Evolutionary conservation across 768 basidiomycete species (phyloP), one percentile per base, ranked within the genome.

Genomic region (Boletus edulis): DNA sequence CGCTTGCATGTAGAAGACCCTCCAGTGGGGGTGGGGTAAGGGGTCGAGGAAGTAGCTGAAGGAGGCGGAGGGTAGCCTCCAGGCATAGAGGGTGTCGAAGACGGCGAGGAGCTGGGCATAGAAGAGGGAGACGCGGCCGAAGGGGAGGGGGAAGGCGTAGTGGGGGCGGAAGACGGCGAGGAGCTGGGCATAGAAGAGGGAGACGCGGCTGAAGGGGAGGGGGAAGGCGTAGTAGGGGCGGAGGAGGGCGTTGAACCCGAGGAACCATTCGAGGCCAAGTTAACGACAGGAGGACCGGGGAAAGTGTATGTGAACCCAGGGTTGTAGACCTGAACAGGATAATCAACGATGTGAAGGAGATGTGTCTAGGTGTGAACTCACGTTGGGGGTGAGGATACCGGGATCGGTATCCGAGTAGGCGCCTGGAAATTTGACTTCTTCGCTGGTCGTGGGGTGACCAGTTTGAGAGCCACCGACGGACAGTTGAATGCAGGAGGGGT

Each of bases 321-420:
- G 57, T 65, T 73, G 56, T 64, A 70, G 46, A 73, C 58, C 64
- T 69, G 29, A 27, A 3, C 2, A 40, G 2, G 12, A 1, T 2
- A 6, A 27, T 62, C 52, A 55, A 35, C 51, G n/a, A 41, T 4
- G 24, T 9, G 22, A 8, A 9, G 1, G n/a, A 45, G 45, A 42
- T 12, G 7, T 22, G 46, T 27, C 4, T 3, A 0, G 7, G 3
- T 0, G 0, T 11, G 12, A 5, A 62, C 73, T 49, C 56, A 80
- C 80, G 48, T 76, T 64, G 14, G 78, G 75, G 54, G 74, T 77
- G 56, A 80, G 76, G 66, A 91, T 85, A 47, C 89, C 89, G 3
- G 88, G 78, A 55, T 89, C 86, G 41, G 64, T 76, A 63, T 86
- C 84, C 11, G 62, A 73, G 72, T 92, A 92, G 18, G 77, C 87